Percentiles rank a stretch among this genome's conserved stretches.
Conservation (phyloP, 768 basidiomycete species). For the Auriscalpium orientale region DNA sequence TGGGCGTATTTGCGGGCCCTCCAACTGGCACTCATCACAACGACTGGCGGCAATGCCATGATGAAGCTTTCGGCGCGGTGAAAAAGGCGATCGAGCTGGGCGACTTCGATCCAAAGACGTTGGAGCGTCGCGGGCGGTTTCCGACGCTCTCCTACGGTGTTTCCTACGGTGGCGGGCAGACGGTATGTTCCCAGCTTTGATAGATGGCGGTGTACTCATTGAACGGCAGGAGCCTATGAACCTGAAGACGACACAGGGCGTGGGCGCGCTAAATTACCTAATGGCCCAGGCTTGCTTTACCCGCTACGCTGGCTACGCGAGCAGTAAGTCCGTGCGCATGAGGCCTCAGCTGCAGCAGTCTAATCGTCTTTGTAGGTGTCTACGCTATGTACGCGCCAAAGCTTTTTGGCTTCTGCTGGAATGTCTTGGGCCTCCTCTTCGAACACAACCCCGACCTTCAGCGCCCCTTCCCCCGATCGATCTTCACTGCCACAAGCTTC, state of each 20-base stretch:
- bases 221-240: not conserved
- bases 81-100: not conserved
- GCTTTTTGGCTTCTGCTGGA: not conserved
- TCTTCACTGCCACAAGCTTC: slow-evolving; percentile 23
- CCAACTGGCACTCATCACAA: not conserved
- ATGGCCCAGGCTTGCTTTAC: not conserved
- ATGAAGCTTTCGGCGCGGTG: not conserved
- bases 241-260: not conserved
- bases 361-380: not conserved
- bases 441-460: slow-evolving; percentile 4
- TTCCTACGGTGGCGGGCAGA: slow-evolving; percentile 25
- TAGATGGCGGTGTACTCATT: not conserved
- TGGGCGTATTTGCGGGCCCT: not conserved
- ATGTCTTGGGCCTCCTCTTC: not conserved
- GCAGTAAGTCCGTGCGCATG: not conserved
- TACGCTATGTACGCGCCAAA: not conserved
- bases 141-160: slow-evolving; percentile 15
- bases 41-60: not conserved
- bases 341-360: not conserved
- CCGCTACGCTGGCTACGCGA: not conserved
- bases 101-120: not conserved
- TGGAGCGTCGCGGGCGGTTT: slow-evolving; percentile 16
- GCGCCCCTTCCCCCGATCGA: slow-evolving; percentile 20
- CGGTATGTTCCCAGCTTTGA: not conserved
- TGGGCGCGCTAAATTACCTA: not conserved